Percentiles rank a stretch among this genome's conserved stretches.
Evolutionary conservation across 106 monocot species (phyloP).

Genomic region (Allium fistulosum): DNA sequence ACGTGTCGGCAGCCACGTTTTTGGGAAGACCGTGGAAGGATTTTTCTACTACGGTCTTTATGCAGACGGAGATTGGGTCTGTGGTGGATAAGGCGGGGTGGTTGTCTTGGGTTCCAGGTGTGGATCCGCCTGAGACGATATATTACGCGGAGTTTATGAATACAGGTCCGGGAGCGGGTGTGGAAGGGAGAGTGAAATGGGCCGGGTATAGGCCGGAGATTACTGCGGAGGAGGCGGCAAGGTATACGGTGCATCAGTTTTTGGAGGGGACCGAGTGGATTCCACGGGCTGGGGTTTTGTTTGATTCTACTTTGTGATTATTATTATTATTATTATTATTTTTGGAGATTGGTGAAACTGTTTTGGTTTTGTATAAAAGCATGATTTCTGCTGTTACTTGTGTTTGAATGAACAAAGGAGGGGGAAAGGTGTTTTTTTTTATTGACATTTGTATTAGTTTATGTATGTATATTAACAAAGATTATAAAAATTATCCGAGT

Average conservation of each 20-base stretch:
- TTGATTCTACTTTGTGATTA: slow-evolving; percentile 14
- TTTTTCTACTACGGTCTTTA: slow-evolving; percentile 20
- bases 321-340: neutral
- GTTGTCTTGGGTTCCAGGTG: slow-evolving; percentile 21
- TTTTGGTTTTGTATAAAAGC: too few relatives aligned
- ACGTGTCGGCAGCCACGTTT: slow-evolving; percentile 13
- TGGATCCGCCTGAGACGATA: slow-evolving; percentile 15
- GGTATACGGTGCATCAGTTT: slow-evolving; percentile 19
- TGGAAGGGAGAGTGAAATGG: slow-evolving; percentile 26
- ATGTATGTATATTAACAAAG: too few relatives aligned
- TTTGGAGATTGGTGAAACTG: neutral
- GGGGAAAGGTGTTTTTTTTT: too few relatives aligned
- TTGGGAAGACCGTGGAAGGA: slow-evolving; percentile 30
- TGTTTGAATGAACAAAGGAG: too few relatives aligned
- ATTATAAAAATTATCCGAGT: too few relatives aligned
- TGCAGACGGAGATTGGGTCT: slow-evolving; percentile 22
- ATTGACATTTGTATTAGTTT: too few relatives aligned
- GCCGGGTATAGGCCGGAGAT: slow-evolving; percentile 13
- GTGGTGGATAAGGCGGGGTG: slow-evolving; percentile 22
- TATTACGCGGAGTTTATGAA: slow-evolving; percentile 24
- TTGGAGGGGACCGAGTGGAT: slow-evolving; percentile 23
- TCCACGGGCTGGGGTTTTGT: slow-evolving; percentile 5
- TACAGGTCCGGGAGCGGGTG: slow-evolving; percentile 17
- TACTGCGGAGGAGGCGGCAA: slow-evolving; percentile 14
- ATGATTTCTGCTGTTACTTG: too few relatives aligned